Base-by-base conservation (phyloP, 2,329 filamentous ascomycete genomes). In the Lachnum nothofagi region DNA sequence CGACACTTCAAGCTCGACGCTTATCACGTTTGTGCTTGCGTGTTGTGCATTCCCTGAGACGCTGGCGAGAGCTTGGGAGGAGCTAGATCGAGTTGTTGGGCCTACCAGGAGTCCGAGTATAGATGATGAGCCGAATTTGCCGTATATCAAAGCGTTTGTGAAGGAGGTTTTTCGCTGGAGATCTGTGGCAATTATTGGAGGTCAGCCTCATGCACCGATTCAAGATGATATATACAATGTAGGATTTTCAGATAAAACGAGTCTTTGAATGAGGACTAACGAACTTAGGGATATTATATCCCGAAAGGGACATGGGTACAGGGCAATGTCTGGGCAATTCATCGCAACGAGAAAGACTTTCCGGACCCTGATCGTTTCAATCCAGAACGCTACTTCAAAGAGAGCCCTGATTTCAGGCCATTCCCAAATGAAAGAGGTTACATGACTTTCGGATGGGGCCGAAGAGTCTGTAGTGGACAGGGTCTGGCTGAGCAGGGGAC, bases 401-500 rank as follows among this genome's bases (percentile, higher is more conserved):
- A 61, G 65, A 44, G 65, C 64, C 61, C 64, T 60, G 48, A 51
- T 3, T 52, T 41, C 17, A 70, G 70, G 22, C 64, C 61, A 17
- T 74, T 79, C 60, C 80, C 81, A 16, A 82, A 77, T 63, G 75
- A 84, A 61, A 78, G 79, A 55, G 75, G 75, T 33, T 81, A 72
- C 6, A 70, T 72, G 42, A 48, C 48, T 2, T 76, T 79, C 59
- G 76, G 77, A 4, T 80, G 74, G 60, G 77, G 77, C 1, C 68
- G 76, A 12, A 67, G 77, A 17, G 68, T 74, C 10, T 80, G 76
- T 52, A 68, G 71, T 7, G 76, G 76, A 1, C 70, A 74, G 52
- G 68, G 69, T 31, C 61, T 82, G 14, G 78, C 77, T 3, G 75
- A 70, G 20, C 52, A 50, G 27, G 46, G 49, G 5, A 45, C 52